These are phyloP conservation scores for Eugenia klotzschiana DNA, from an alignment of 441 rosid species.

Conservation along the genomic window DNA sequence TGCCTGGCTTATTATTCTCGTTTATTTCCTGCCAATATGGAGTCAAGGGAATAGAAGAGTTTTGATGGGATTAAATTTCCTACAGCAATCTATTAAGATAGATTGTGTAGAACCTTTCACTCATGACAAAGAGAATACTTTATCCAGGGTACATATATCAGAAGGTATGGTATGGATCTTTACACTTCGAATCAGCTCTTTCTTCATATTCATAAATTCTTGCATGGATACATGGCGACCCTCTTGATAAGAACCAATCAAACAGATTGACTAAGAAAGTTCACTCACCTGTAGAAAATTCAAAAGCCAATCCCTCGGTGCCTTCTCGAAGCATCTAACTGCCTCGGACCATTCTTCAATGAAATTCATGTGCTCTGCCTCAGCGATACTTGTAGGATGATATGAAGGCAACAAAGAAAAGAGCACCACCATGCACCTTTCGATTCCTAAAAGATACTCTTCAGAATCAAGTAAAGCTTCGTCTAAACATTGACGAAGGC, in stretches of 20 bases:
- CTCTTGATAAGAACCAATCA: neutral
- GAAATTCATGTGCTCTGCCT: constrained; percentile 13
- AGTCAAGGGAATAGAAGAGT: neutral
- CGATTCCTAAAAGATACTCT: constrained; percentile 35
- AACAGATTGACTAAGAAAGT: neutral
- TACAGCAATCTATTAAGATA: neutral
- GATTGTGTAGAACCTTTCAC: neutral
- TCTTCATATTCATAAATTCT: neutral
- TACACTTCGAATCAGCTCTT: neutral
- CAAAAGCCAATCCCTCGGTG: constrained; percentile 49
- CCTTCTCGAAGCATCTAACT: constrained; percentile 62
- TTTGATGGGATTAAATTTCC: neutral
- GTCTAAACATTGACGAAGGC: constrained; percentile 60
- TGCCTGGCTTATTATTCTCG: neutral
- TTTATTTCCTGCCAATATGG: neutral
- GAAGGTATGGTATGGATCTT: neutral
- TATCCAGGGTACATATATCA: neutral
- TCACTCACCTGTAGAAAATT: constrained; percentile 55
- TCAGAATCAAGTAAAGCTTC: constrained; percentile 46
- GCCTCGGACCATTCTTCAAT: constrained; percentile 56
- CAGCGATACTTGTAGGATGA: constrained; percentile 12
- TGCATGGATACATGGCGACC: neutral
- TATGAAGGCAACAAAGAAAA: constrained; percentile 46
- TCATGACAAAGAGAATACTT: neutral
- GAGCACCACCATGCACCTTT: constrained; percentile 59